phyloP scores from a whole-genome alignment of 345 rosid genomes.

The Mallotus nudiflorus region DNA sequence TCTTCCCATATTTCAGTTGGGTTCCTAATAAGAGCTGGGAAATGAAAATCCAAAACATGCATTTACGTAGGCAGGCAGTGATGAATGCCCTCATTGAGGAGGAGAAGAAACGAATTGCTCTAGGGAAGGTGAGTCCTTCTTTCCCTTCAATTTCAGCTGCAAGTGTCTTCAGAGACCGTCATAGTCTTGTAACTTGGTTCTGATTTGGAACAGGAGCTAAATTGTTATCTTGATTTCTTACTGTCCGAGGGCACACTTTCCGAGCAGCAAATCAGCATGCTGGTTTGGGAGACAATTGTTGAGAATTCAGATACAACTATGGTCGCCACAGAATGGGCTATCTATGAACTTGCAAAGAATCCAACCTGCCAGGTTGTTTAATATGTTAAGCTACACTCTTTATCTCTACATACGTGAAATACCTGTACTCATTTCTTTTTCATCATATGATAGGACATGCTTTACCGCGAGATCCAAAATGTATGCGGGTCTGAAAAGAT shows the following conservation, averaged over 20 bases:
- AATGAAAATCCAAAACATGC: conserved; percentile 43
- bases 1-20: conserved; percentile 88
- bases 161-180: not conserved
- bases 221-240: conserved; percentile 60
- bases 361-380: conserved; percentile 50
- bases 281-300: conserved; percentile 77
- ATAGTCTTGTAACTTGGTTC: not conserved
- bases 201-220: conserved; percentile 40
- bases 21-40: conserved; percentile 64
- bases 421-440: not conserved
- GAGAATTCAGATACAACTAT: conserved; percentile 76
- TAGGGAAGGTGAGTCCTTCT: conserved; percentile 47
- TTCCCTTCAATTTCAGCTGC: not conserved
- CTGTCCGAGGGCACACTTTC: conserved; percentile 62
- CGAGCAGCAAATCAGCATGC: conserved; percentile 54
- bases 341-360: conserved; percentile 79
- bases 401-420: not conserved
- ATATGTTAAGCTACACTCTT: not conserved
- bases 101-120: conserved; percentile 45
- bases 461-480: conserved; percentile 43
- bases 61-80: conserved; percentile 55
- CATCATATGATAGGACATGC: conserved; percentile 41
- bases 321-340: conserved; percentile 89
- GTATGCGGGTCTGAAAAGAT: conserved; percentile 58
- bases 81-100: conserved; percentile 62